Percentiles rank a stretch among this genome's conserved stretches.
Evolutionary conservation across 164 flowering plant species (phyloP).

Genomic region (Tetracentron sinense): DNA sequence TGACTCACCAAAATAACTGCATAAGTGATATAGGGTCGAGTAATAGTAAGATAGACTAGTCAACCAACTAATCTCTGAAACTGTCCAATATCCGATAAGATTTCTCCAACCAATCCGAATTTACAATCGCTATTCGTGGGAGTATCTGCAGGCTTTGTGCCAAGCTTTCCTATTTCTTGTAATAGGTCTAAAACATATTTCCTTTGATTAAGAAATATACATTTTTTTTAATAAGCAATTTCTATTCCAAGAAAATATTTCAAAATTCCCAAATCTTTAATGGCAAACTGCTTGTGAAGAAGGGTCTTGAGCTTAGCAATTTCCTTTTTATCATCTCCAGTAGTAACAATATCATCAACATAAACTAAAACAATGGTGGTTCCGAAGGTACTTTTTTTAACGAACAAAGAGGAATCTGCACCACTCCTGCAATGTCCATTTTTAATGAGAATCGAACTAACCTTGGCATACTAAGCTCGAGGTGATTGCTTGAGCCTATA

Average conservation of each 20-base stretch:
- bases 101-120: background rate
- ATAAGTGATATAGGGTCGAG: background rate
- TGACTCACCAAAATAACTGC: background rate
- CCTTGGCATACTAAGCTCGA: background rate
- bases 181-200: background rate
- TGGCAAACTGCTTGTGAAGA: background rate
- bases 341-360: background rate
- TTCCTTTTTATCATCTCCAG: background rate
- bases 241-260: background rate
- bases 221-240: too few relatives aligned
- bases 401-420: conserved; percentile 1
- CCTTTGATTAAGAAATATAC: background rate
- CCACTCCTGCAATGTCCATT: background rate
- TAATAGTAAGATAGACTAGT: background rate
- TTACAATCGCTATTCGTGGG: background rate
- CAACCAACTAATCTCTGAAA: conserved; percentile 1
- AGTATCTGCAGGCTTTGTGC: background rate
- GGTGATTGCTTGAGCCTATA: conserved; percentile 8
- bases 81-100: background rate
- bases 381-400: background rate
- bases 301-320: background rate
- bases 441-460: background rate
- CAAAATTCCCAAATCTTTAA: background rate
- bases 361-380: background rate
- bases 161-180: background rate